Conservation (phyloP, 345 rosid genomes). For the Arabis hirsuta region DNA sequence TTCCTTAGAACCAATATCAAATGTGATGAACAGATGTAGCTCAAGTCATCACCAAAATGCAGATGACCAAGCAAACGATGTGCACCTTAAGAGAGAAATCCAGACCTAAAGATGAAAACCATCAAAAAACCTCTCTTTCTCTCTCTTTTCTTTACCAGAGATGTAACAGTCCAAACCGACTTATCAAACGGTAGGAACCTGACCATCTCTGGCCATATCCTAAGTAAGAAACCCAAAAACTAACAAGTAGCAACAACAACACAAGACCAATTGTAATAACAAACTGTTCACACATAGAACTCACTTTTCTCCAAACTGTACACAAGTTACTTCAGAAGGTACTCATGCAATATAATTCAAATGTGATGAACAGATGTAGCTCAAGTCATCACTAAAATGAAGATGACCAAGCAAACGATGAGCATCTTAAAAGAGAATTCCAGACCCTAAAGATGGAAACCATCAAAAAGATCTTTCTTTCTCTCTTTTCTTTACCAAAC, state of each 20-base stretch:
- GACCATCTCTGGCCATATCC: slow-evolving; percentile 45
- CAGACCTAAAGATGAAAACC: slow-evolving; percentile 50
- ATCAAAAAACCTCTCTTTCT: slow-evolving; percentile 42
- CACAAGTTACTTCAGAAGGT: not conserved
- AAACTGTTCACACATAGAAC: too few relatives aligned
- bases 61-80: slow-evolving; percentile 46
- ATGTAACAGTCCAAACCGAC: slow-evolving; percentile 52
- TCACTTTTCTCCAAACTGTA: not conserved
- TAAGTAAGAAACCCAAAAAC: not conserved
- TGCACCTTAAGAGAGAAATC: slow-evolving; percentile 42
- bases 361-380: slow-evolving; percentile 47
- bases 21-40: slow-evolving; percentile 47
- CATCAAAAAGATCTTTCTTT: slow-evolving; percentile 14
- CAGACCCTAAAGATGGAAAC: slow-evolving; percentile 25
- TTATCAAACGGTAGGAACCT: slow-evolving; percentile 42
- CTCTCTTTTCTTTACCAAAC: slow-evolving; percentile 34
- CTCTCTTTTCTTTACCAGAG: slow-evolving; percentile 52
- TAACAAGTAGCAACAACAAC: not conserved
- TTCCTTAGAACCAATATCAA: not conserved
- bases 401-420: slow-evolving; percentile 46
- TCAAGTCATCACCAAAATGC: slow-evolving; percentile 20
- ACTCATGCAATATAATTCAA: too few relatives aligned
- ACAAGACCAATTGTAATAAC: not conserved
- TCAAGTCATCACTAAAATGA: slow-evolving; percentile 19
- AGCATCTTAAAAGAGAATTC: slow-evolving; percentile 38